Evolutionary conservation across 208 protist species (phyloP).

Genomic region (Trypanosomatidae sp.): DNA sequence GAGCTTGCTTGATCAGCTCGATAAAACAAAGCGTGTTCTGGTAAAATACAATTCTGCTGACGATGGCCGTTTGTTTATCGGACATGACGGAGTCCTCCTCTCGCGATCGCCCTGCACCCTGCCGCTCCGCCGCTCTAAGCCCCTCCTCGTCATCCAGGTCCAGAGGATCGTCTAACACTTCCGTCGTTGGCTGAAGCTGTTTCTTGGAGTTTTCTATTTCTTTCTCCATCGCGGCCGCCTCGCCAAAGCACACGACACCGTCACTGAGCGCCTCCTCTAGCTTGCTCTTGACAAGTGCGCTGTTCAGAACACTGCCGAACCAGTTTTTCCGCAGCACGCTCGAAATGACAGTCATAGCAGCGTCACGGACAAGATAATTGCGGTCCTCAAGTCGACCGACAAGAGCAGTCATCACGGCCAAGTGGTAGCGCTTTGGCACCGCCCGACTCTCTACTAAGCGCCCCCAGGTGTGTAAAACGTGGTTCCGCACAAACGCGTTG

Average conservation of each 20-base stretch:
- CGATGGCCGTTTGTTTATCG: slow-evolving; percentile 46
- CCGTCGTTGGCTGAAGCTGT: slow-evolving; percentile 47
- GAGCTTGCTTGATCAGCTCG: slow-evolving; percentile 59
- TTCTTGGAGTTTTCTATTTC: slow-evolving; percentile 30
- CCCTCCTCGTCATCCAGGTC: slow-evolving; percentile 12
- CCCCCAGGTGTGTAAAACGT: slow-evolving; percentile 81
- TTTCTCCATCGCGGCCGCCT: slow-evolving; percentile 25
- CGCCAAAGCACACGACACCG: slow-evolving; percentile 32
- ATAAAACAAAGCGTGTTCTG: slow-evolving; percentile 74
- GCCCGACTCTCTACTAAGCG: slow-evolving; percentile 65
- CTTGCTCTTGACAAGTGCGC: slow-evolving; percentile 50
- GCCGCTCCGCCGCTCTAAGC: slow-evolving; percentile 7
- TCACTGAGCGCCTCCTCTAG: slow-evolving; percentile 38
- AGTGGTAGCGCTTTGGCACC: slow-evolving; percentile 77
- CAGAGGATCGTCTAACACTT: slow-evolving; percentile 26
- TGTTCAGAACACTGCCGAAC: slow-evolving; percentile 83
- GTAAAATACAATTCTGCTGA: slow-evolving; percentile 81
- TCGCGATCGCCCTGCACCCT: not conserved
- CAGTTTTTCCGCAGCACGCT: slow-evolving; percentile 76
- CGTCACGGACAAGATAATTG: slow-evolving; percentile 86
- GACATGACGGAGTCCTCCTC: slow-evolving; percentile 22
- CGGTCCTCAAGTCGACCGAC: slow-evolving; percentile 80
- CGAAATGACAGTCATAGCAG: slow-evolving; percentile 73
- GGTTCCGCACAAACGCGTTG: slow-evolving; percentile 88
- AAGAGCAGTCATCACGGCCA: slow-evolving; percentile 62